Conservation (phyloP, 306 rosid genomes). For the Cucurbita ficifolia region DNA sequence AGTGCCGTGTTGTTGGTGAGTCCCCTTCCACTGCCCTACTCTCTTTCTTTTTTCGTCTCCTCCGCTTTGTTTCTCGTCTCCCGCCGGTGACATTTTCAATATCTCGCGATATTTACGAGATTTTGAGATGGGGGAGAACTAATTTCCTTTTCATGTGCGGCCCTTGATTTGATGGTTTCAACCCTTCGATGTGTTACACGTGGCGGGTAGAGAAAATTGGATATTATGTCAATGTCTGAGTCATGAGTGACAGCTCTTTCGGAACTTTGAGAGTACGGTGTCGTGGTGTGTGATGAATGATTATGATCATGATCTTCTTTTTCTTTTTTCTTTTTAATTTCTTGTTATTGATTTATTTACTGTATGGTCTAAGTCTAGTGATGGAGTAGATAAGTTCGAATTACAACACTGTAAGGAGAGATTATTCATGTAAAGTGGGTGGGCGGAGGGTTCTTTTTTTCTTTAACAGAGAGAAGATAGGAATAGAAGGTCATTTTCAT, state of each 20-base stretch:
- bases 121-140: neutral
- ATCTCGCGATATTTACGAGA: neutral
- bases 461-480: neutral
- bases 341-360: neutral
- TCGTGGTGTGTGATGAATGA: neutral
- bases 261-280: neutral
- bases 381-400: neutral
- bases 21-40: neutral
- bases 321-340: neutral
- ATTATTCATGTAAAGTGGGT: neutral
- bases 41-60: neutral
- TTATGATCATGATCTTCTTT: neutral
- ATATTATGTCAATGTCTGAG: neutral
- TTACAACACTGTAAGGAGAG: neutral
- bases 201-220: neutral
- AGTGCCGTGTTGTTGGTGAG: constrained; percentile 99
- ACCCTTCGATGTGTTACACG: neutral
- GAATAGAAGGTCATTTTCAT: neutral
- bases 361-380: neutral
- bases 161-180: neutral
- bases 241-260: neutral
- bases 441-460: neutral
- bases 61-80: neutral
- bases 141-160: neutral
- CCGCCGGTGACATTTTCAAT: neutral